Conservation (phyloP, 768 basidiomycete genomes). For the Rhodotorula diobovata region DNA sequence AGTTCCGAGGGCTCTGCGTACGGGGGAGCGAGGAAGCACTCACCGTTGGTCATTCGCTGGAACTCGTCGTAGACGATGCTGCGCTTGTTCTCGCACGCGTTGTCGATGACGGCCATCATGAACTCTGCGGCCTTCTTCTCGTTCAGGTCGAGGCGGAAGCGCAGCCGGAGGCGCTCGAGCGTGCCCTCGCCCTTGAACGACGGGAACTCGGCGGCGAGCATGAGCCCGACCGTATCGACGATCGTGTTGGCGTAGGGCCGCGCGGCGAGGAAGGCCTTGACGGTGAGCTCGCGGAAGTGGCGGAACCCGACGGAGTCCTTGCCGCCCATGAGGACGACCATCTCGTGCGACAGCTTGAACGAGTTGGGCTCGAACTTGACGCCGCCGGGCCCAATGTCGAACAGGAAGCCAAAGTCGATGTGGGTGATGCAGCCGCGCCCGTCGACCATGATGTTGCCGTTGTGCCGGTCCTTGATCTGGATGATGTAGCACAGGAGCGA, state of each 20-base stretch:
- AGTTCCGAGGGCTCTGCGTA: too few relatives aligned
- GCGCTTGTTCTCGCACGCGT: conserved; percentile 91
- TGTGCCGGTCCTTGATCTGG: conserved; percentile 98
- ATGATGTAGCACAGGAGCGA: conserved; percentile 96
- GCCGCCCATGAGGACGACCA: conserved; percentile 97
- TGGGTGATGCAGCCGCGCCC: conserved; percentile 95
- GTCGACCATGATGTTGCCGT: conserved; percentile 99
- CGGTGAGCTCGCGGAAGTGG: conserved; percentile 84
- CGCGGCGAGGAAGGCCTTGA: conserved; percentile 94
- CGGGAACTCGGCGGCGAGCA: conserved; percentile 90
- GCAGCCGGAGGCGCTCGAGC: conserved; percentile 75
- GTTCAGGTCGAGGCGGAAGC: conserved; percentile 73
- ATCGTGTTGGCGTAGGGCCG: conserved; percentile 91
- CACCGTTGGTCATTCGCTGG: conserved; percentile 26
- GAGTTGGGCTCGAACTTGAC: conserved; percentile 98
- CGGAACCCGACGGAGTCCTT: conserved; percentile 88
- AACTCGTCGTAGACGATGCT: conserved; percentile 91
- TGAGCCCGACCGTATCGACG: conserved; percentile 78
- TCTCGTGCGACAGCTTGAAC: conserved; percentile 98
- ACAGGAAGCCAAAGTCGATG: conserved; percentile 91
- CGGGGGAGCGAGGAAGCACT: background rate
- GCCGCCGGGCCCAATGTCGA: conserved; percentile 91
- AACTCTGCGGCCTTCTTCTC: conserved; percentile 90
- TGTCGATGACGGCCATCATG: conserved; percentile 81
- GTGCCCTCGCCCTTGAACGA: conserved; percentile 96